Percentiles rank a stretch among this genome's conserved stretches.
phyloP scores from a whole-genome alignment of 23 red algal genomes.

The Rhodosorus marinus region DNA sequence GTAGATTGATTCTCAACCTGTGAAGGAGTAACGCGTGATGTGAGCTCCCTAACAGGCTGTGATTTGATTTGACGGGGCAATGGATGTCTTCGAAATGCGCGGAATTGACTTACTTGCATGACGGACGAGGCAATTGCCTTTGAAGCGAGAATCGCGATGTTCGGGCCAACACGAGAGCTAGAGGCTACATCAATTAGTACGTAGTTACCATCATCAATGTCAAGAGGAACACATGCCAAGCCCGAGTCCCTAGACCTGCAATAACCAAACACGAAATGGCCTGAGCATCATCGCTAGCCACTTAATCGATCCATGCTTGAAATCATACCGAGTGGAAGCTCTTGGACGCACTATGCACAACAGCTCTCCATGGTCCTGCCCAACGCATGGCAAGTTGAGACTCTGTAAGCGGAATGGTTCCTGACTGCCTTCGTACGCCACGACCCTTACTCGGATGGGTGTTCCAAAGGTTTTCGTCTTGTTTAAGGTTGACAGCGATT shows the following conservation, averaged over 20 bases:
- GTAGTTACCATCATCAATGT: slow-evolving; percentile 41
- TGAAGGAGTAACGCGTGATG: too few relatives aligned
- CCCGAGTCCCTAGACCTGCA: slow-evolving; percentile 11
- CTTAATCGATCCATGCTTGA: not conserved
- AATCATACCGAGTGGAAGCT: not conserved
- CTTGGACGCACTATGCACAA: slow-evolving; percentile 43
- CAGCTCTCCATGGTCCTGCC: slow-evolving; percentile 20
- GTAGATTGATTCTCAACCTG: too few relatives aligned
- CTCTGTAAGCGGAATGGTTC: slow-evolving; percentile 19
- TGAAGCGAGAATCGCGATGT: slow-evolving; percentile 49
- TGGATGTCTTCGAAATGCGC: too few relatives aligned
- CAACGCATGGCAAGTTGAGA: slow-evolving; percentile 7
- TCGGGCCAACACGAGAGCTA: slow-evolving; percentile 27
- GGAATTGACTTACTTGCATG: slow-evolving; percentile 37
- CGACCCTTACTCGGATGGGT: not conserved
- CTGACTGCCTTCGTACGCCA: not conserved
- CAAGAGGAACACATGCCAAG: slow-evolving; percentile 54
- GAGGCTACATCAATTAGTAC: slow-evolving; percentile 32
- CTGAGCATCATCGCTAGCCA: slow-evolving; percentile 1
- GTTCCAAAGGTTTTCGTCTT: too few relatives aligned
- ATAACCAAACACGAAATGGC: slow-evolving; percentile 13
- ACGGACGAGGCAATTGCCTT: slow-evolving; percentile 10
- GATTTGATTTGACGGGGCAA: too few relatives aligned
- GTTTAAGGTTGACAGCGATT: too few relatives aligned
- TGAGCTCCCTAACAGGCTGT: too few relatives aligned